A percentile compares a stretch with the other conserved stretches of the same genome.
Evolutionary conservation across 2,329 filamentous ascomycete species (phyloP).

Genomic region (Verticillium nonalfalfae): DNA sequence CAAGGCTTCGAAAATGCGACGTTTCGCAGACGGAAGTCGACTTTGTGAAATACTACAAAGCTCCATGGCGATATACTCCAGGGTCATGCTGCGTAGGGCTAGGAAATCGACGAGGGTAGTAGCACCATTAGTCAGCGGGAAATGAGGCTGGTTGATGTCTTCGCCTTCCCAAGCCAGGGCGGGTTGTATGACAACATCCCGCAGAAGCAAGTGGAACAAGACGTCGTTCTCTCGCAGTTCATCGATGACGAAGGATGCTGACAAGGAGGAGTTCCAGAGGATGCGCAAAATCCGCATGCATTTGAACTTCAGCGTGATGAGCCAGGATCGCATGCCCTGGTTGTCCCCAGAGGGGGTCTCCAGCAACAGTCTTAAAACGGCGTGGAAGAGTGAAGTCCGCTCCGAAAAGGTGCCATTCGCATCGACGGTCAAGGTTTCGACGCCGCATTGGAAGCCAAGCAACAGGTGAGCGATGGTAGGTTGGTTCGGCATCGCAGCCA

Average conservation of each 20-base stretch:
- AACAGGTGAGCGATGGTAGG: constrained; percentile 88
- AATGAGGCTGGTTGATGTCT: constrained; percentile 53
- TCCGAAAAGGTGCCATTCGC: constrained; percentile 64
- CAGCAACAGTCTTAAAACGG: constrained; percentile 65
- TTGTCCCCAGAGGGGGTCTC: constrained; percentile 60
- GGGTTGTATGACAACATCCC: constrained; percentile 63
- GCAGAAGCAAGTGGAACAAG: constrained; percentile 69
- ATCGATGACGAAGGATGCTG: constrained; percentile 65
- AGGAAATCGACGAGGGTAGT: constrained; percentile 72
- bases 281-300: constrained; percentile 69
- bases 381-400: constrained; percentile 75
- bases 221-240: constrained; percentile 78
- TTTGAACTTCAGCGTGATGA: constrained; percentile 62
- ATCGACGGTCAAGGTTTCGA: constrained; percentile 62
- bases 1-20: constrained; percentile 65
- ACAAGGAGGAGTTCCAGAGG: constrained; percentile 79
- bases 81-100: constrained; percentile 65
- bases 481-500: constrained; percentile 66
- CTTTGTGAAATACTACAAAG: constrained; percentile 70
- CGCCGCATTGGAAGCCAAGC: constrained; percentile 77
- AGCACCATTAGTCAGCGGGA: constrained; percentile 63
- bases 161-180: constrained; percentile 69
- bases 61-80: constrained; percentile 83
- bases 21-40: constrained; percentile 63
- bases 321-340: constrained; percentile 58